A percentile compares a stretch with the other conserved stretches of the same genome.
Evolutionary conservation across 345 rosid genomes (phyloP).

Genomic region (Linum lewisii): DNA sequence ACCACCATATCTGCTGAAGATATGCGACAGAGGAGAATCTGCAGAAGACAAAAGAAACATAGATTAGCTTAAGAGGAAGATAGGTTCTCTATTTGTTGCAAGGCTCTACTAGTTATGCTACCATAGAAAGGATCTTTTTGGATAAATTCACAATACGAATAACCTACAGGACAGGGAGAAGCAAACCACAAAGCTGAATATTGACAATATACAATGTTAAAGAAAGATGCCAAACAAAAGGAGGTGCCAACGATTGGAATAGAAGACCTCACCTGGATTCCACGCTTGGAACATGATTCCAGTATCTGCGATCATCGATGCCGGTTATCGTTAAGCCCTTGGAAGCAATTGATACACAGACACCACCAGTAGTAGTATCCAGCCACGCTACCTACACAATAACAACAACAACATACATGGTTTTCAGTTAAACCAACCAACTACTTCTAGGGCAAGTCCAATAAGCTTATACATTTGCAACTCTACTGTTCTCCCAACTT

Average conservation of each 20-base stretch:
- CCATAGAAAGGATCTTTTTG: neutral
- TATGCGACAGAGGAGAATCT: slow-evolving; percentile 28
- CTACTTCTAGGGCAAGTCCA: too few relatives aligned
- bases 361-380: slow-evolving; percentile 45
- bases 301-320: slow-evolving; percentile 68
- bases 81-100: neutral
- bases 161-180: too few relatives aligned
- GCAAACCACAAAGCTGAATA: too few relatives aligned
- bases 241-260: neutral
- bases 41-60: neutral
- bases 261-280: slow-evolving; percentile 44
- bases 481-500: neutral
- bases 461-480: neutral
- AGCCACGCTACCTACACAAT: slow-evolving; percentile 25
- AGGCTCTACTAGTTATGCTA: neutral
- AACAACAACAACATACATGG: neutral
- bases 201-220: neutral
- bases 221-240: neutral
- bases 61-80: neutral
- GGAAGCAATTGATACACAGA: slow-evolving; percentile 51
- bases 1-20: slow-evolving; percentile 36
- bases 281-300: slow-evolving; percentile 45
- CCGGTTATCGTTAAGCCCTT: slow-evolving; percentile 58
- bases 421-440: neutral
- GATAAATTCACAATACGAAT: neutral